Base-by-base conservation (phyloP, 2,329 filamentous ascomycete genomes). In the Hymenoscyphus occultus region DNA sequence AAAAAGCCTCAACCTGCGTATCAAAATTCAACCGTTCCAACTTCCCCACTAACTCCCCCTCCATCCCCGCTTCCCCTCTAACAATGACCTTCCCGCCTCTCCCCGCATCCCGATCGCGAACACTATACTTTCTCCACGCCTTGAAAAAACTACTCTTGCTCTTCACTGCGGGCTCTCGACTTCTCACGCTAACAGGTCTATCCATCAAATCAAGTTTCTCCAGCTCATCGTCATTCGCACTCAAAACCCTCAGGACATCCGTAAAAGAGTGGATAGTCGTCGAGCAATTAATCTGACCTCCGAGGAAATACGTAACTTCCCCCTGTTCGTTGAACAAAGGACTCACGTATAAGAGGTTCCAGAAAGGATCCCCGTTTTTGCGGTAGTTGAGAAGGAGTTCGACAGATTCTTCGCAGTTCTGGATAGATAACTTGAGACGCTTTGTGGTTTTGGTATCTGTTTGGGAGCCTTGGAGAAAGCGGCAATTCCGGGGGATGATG, bases 201-300 rank as follows among this genome's bases (percentile, higher is more conserved):
- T 16, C 56, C 59, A 28, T 40, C 65, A 51, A 10, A 31, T 68
- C 70, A 1, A 71, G 65, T 9, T 72, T 71, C 0, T 77, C 71
- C 14, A 72, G 67, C 2, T 77, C 73, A 9, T 78, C 77, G 0
- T 76, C 71, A 1, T 75, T 74, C 9, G 74, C 64, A 19, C 78
- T 80, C 14, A 87, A 71, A 5, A 85, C 76, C 5, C 77, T 78
- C 56, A 87, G 66, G 6, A 86, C 77, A 65, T 86, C 84, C 4
- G 79, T 78, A 39, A 78, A 77, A 60, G 77, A 80, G 63, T 81
- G 80, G 40, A 86, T 78, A 0, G 80, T 81, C 2, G 83, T 82
- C 0, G 84, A 85, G 14, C 85, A 81, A 67, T 88, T 83, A 61
- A 87, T 80, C 67, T 87, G 83, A 0, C 80, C 84, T 0, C 83